phyloP scores from a whole-genome alignment of 192 early-diverging fungal species.

The Entomortierella beljakovae region DNA sequence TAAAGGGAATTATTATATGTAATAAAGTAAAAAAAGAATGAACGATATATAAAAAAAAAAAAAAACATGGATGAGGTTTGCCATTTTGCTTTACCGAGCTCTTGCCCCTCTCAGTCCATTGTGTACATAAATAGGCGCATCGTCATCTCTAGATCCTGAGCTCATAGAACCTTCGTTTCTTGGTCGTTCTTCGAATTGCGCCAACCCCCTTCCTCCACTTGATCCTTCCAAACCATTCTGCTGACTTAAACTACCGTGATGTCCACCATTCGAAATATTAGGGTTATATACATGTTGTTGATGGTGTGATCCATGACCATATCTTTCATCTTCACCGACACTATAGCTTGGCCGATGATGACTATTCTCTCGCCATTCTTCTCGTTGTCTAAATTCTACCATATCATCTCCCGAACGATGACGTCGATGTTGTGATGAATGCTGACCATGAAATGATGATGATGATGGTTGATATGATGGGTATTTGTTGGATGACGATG shows the following conservation, averaged over 20 bases:
- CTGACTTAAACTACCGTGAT: neutral
- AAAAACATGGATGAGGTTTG: neutral
- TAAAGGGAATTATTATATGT: neutral
- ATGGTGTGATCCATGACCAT: neutral
- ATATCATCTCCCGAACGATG: slow-evolving; percentile 28
- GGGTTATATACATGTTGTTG: slow-evolving; percentile 36
- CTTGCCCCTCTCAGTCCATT: slow-evolving; percentile 39
- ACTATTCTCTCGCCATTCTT: neutral
- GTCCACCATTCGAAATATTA: slow-evolving; percentile 6
- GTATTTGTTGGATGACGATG: neutral
- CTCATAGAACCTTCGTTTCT: slow-evolving; percentile 2
- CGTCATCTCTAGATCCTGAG: neutral
- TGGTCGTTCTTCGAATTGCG: slow-evolving; percentile 5
- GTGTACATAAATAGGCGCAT: slow-evolving; percentile 34
- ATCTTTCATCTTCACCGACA: slow-evolving; percentile 3
- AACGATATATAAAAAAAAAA: neutral
- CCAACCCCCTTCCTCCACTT: neutral
- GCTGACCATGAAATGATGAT: neutral
- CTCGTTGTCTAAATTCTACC: slow-evolving; percentile 5
- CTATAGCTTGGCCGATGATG: slow-evolving; percentile 9
- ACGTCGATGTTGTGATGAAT: slow-evolving; percentile 17
- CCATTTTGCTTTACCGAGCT: slow-evolving; percentile 13
- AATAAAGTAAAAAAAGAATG: neutral
- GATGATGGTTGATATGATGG: slow-evolving; percentile 1
- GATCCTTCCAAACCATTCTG: neutral